phyloP scores from a whole-genome alignment of 202 grass and related monocot species.

The Panicum virgatum region DNA sequence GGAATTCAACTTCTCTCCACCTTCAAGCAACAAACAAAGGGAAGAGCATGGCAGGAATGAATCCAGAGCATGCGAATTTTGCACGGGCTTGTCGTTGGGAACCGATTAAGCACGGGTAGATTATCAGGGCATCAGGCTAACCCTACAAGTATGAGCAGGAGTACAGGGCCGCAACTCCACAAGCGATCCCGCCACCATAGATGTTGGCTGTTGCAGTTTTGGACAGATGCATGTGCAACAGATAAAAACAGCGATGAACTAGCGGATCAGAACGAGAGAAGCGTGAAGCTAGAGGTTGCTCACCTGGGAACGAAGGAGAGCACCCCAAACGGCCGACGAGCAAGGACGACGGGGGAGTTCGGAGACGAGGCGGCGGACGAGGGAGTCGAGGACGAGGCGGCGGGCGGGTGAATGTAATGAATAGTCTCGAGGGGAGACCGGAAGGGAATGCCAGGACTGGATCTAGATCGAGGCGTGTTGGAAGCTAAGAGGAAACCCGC shows the following conservation, averaged over 20 bases:
- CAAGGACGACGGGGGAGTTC: too few relatives aligned
- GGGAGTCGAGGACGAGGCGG: background rate
- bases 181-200: background rate
- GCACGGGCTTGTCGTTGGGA: background rate
- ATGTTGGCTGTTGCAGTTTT: too few relatives aligned
- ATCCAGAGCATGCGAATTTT: background rate
- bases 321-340: background rate
- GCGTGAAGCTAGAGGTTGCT: background rate
- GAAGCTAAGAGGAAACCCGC: constrained; percentile 4
- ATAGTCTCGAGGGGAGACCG: too few relatives aligned
- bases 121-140: too few relatives aligned
- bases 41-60: background rate
- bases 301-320: background rate
- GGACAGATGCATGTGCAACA: background rate
- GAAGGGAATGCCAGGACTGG: background rate
- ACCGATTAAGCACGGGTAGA: background rate
- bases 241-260: background rate
- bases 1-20: background rate
- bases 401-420: background rate
- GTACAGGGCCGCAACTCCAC: background rate
- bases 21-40: background rate
- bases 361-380: too few relatives aligned
- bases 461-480: constrained; percentile 22
- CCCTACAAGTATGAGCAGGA: background rate
- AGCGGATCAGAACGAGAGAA: background rate